Evolutionary conservation across 805 yeast species (phyloP), one percentile per base, ranked within the genome.

Genomic region (Tetrapisispora fleetii): DNA sequence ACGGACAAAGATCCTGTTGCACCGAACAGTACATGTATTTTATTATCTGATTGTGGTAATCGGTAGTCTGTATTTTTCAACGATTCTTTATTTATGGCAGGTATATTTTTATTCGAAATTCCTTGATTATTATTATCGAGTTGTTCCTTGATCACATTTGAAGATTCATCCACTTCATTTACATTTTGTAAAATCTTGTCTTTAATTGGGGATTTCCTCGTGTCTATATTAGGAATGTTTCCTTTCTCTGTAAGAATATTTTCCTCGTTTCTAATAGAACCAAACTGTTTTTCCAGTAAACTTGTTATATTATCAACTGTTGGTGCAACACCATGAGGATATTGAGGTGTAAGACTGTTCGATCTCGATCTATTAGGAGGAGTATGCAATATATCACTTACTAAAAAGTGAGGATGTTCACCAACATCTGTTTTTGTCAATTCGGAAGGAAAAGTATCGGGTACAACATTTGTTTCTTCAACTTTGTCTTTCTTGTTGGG

Each of bases 1-100:
- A 91, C 83, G 27, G 95, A 91, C 37, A 88, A 82, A 6, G 93
- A 83, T 1, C 97, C 97, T 17, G 95, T 87, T 28, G 90, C 89
- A 8, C 93, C 96, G 52, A 89, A 72, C 52, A 89, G 70, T 33
- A 89, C 81, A 67, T 89, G 97, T 50, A 86, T 75, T 62, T 87
- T 89, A 14, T 88, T 90, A 65, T 89, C 96, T 61, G 88, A 93
- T 63, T 83, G 79, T 1, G 83, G 83, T 52, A 80, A 67, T 17
- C 84, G 71, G 4, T 83, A 81, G 58, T 84, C 89, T 37, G 78
- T 68, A 56, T 78, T 78, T 40, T 60, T 57, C n/a, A 72, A 63
- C 19, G 67, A 65, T 45, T 74, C 74, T 55, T 77, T 67, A 2
- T 43, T 38, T 1, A 38, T 40, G 2, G 47, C 32, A 13, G 47